Evolutionary conservation across 1,139 yeast species (phyloP).

Genomic region (Nakaseomyces bracarensis): DNA sequence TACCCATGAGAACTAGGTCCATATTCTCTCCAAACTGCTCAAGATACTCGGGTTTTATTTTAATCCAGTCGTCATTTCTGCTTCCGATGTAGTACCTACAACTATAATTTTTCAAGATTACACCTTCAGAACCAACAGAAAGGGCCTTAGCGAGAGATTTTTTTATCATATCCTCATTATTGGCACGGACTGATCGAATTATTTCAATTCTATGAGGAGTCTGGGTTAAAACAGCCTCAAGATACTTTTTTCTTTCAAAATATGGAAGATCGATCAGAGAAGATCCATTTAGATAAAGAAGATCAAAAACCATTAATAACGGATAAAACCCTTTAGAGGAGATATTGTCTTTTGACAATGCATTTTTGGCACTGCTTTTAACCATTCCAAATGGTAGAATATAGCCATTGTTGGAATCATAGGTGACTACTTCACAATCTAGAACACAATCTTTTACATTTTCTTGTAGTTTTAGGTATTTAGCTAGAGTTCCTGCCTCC

Average conservation of each 20-base stretch:
- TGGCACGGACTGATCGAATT: slow-evolving; percentile 40
- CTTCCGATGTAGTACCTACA: slow-evolving; percentile 55
- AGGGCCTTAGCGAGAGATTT: slow-evolving; percentile 52
- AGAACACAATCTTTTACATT: slow-evolving; percentile 45
- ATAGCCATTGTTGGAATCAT: slow-evolving; percentile 52
- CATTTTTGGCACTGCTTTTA: slow-evolving; percentile 51
- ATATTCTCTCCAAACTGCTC: slow-evolving; percentile 80
- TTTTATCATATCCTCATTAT: slow-evolving; percentile 45
- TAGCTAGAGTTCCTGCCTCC: slow-evolving; percentile 51
- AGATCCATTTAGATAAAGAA: slow-evolving; percentile 57
- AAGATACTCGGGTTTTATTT: slow-evolving; percentile 84
- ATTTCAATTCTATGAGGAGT: slow-evolving; percentile 47
- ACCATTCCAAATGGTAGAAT: slow-evolving; percentile 76
- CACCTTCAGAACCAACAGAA: slow-evolving; percentile 66
- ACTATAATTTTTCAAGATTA: slow-evolving; percentile 60
- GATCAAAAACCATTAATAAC: slow-evolving; percentile 61
- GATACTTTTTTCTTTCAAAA: slow-evolving; percentile 45
- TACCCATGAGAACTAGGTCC: slow-evolving; percentile 74
- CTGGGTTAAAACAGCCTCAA: slow-evolving; percentile 42
- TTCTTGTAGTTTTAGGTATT: slow-evolving; percentile 40
- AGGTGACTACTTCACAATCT: slow-evolving; percentile 94
- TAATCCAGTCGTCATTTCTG: slow-evolving; percentile 63
- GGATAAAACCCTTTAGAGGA: slow-evolving; percentile 40
- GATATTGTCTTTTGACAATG: slow-evolving; percentile 31
- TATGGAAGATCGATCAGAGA: slow-evolving; percentile 51